Evolutionary conservation across 352 stramenopile species (phyloP), one percentile per base, ranked within the genome.

Genomic region (Globisporangium acanthophoron): DNA sequence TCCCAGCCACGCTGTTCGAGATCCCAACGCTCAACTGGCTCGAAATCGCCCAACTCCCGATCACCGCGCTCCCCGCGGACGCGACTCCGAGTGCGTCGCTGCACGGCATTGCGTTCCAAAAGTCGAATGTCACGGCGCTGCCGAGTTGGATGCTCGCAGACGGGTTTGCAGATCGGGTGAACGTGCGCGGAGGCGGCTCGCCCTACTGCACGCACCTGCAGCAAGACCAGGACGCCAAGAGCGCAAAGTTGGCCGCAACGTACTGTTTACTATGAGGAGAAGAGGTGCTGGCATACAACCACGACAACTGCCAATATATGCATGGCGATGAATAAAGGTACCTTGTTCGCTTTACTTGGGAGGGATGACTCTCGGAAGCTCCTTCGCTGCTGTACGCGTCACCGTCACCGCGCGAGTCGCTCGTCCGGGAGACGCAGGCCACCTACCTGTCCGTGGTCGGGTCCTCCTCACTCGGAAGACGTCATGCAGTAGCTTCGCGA

Each of bases 1-100:
- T 62, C 16, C 48, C 56, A 3, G 27, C 48, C 6, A 15, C 39
- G 50, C 37, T 62, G 16, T 62, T 62, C 45, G 56, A 62, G 37
- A 50, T 40, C 37, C 21, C 39, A 9, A 39, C n/a, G 20, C 56
- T 51, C 37, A 33, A 33, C 20, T 52, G 39, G 24, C 27, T 62
- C n/a, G 29, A 62, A 47, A 31, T 56, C 18, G 1, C 31, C 6
- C 35, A 15, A 2, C 21, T 52, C 16, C 48, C 56, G 6, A 20
- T 52, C n/a, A 40, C 37, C 2, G 2, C 20, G 33, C 55, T 56
- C n/a, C 47, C 47, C 16, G 5, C 47, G 7, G 39, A 56, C n/a
- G 47, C 47, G 15, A 29, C 20, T 7, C 37, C 46, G n/a, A 52
- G 48, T 24, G 5, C 56, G 20, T 24, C 46, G 21, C 56, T 61